Evolutionary conservation across 345 rosid genomes (phyloP).

Genomic region (Clausena lansium): DNA sequence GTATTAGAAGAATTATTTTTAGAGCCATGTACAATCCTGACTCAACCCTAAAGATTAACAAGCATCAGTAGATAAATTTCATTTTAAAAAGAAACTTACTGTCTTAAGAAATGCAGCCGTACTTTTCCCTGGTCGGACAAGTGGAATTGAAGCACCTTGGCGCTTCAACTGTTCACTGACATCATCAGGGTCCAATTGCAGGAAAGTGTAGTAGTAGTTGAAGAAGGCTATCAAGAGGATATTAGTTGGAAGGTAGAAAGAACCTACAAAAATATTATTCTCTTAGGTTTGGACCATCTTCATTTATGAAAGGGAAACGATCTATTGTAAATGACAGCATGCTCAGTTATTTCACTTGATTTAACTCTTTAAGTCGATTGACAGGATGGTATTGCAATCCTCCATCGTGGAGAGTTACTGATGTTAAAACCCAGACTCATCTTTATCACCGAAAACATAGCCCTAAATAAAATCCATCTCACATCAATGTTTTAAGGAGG

Average conservation of each 20-base stretch:
- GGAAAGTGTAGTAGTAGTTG: slow-evolving; percentile 96
- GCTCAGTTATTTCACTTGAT: background rate
- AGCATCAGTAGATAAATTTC: background rate
- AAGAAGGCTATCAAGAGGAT: slow-evolving; percentile 93
- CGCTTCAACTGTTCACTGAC: slow-evolving; percentile 97
- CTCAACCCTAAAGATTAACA: background rate
- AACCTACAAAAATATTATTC: slow-evolving; percentile 54
- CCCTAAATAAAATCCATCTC: background rate
- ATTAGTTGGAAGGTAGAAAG: slow-evolving; percentile 88
- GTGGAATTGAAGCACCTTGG: slow-evolving; percentile 95
- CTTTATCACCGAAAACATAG: background rate
- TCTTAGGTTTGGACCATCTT: background rate
- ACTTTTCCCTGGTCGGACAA: slow-evolving; percentile 92
- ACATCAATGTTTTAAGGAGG: background rate
- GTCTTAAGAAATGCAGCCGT: slow-evolving; percentile 83
- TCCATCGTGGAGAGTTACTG: background rate
- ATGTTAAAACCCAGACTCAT: background rate
- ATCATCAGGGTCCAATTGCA: slow-evolving; percentile 96
- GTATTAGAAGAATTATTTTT: background rate
- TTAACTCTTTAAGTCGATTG: background rate
- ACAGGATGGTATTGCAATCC: background rate
- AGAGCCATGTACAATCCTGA: background rate
- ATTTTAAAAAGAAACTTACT: slow-evolving; percentile 38
- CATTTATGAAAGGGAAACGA: background rate
- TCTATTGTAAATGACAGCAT: background rate